Percentiles rank a stretch among this genome's conserved stretches.
phyloP scores from a whole-genome alignment of 768 basidiomycete genomes.

The Neoboletus subvelutipes region DNA sequence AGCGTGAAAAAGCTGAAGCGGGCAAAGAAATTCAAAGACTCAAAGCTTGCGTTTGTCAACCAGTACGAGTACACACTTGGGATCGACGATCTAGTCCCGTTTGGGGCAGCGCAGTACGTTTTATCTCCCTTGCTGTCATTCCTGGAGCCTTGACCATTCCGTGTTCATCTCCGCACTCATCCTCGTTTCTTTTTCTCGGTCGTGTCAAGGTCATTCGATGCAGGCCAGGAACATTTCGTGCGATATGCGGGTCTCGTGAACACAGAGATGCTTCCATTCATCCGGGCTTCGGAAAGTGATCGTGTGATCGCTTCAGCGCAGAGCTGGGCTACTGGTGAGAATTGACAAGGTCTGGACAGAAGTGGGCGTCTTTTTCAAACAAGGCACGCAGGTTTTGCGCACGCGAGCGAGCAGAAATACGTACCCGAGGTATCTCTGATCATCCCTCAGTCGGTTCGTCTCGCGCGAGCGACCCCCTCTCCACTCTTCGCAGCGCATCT shows the following conservation, averaged over 20 bases:
- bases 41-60: constrained; percentile 49
- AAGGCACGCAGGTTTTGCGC: constrained; percentile 38
- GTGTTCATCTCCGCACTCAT: constrained; percentile 38
- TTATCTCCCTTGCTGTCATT: constrained; percentile 43
- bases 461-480: neutral
- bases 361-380: neutral
- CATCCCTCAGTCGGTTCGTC: constrained; percentile 50
- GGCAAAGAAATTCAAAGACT: constrained; percentile 43
- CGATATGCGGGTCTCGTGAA: constrained; percentile 53
- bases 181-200: neutral
- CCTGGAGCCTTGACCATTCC: constrained; percentile 27
- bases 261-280: constrained; percentile 46
- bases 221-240: constrained; percentile 48
- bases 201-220: constrained; percentile 42
- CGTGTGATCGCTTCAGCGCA: constrained; percentile 64
- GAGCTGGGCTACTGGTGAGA: constrained; percentile 64
- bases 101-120: constrained; percentile 68
- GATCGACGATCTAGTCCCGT: constrained; percentile 55
- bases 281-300: constrained; percentile 44
- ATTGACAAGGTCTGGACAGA: neutral
- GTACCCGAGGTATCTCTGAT: constrained; percentile 53
- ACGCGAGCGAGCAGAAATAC: constrained; percentile 45
- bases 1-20: constrained; percentile 55
- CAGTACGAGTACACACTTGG: constrained; percentile 59
- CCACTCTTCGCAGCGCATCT: neutral